A percentile compares a stretch with the other conserved stretches of the same genome.
Conservation (phyloP, 2,329 filamentous ascomycete genomes). For the Ceratocystis harringtonii region DNA sequence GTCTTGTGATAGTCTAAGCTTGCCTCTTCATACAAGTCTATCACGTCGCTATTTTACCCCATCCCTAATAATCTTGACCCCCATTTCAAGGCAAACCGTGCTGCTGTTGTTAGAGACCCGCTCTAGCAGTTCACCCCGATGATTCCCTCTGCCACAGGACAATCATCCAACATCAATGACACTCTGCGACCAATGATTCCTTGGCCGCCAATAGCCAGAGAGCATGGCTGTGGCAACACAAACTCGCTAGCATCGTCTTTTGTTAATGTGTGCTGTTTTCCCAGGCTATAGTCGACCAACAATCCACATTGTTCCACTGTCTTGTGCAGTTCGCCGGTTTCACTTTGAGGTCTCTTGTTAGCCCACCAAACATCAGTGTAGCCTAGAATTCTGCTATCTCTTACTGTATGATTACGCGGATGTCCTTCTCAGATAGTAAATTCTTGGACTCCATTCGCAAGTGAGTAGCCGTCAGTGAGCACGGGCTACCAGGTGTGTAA, state of each 20-base stretch:
- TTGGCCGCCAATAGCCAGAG: slow-evolving; percentile 30
- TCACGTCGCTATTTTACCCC: not conserved
- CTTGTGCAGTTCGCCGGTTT: slow-evolving; percentile 20
- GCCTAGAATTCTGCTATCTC: slow-evolving; percentile 17
- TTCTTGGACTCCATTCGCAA: slow-evolving; percentile 27
- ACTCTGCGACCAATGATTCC: slow-evolving; percentile 37
- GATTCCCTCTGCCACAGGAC: slow-evolving; percentile 33
- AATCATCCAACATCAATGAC: slow-evolving; percentile 25
- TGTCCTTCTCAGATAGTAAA: slow-evolving; percentile 17
- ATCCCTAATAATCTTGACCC: not conserved
- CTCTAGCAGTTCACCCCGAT: slow-evolving; percentile 31
- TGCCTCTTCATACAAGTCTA: no score
- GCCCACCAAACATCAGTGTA: not conserved
- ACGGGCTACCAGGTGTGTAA: slow-evolving; percentile 28
- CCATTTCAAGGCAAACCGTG: not conserved
- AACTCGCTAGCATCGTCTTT: not conserved
- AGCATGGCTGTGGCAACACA: slow-evolving; percentile 27
- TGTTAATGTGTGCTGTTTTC: not conserved
- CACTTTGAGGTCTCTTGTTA: not conserved
- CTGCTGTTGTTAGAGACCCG: not conserved
- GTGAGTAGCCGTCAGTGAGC: slow-evolving; percentile 29
- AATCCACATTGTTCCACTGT: slow-evolving; percentile 31
- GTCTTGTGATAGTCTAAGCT: not conserved
- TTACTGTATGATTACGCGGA: slow-evolving; percentile 33
- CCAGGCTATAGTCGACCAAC: slow-evolving; percentile 5